phyloP scores from a whole-genome alignment of 129 eudicot species.

The Tanacetum coccineum region DNA sequence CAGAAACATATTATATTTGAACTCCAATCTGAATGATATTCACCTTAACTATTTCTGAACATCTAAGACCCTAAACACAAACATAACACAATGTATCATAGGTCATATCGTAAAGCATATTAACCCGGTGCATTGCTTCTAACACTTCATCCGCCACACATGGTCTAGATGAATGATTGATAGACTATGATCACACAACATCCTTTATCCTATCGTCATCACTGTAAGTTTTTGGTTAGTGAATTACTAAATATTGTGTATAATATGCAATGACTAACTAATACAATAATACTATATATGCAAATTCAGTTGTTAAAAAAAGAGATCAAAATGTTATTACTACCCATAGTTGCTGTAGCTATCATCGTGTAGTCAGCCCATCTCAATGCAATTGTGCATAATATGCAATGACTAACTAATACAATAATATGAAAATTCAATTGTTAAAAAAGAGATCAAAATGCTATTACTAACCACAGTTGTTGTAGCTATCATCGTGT shows the following conservation, averaged over 20 bases:
- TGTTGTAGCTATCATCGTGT: conserved; percentile 93
- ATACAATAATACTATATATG: no score
- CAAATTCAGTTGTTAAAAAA: not conserved
- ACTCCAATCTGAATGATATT: not conserved
- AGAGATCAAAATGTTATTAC: conserved; percentile 16
- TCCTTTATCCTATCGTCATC: no score
- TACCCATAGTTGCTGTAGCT: conserved; percentile 92
- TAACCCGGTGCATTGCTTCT: no score
- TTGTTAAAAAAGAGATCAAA: not conserved
- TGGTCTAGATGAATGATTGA: no score
- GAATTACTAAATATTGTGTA: no score
- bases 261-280: not conserved
- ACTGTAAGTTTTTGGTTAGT: no score
- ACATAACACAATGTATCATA: no score
- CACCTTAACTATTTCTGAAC: not conserved
- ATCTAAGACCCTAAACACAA: not conserved
- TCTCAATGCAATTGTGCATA: conserved; percentile 33
- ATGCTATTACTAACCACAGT: conserved; percentile 61
- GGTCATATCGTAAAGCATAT: no score
- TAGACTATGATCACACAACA: no score
- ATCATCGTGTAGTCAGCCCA: conserved; percentile 98
- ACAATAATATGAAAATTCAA: no score
- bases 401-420: not conserved
- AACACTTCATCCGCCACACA: no score
- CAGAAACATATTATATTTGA: not conserved